Conservation (phyloP, 2,329 filamentous ascomycete genomes). For the Alternaria gaisen region DNA sequence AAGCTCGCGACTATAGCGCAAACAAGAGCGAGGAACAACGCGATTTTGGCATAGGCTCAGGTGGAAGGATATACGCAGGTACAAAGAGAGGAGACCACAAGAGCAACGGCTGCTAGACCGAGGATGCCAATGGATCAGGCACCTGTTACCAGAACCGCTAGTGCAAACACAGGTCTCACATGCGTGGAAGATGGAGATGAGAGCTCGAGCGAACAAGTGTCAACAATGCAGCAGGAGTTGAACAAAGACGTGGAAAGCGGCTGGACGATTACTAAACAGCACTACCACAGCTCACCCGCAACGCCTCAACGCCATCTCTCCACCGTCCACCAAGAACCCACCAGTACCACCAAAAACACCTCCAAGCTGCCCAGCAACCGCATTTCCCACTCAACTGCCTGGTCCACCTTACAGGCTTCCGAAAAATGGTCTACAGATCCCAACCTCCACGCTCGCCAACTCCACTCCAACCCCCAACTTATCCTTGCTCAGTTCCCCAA, state of each 20-base stretch:
- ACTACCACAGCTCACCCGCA: background rate
- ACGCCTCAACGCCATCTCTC: background rate
- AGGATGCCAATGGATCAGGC: background rate
- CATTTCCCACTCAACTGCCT: background rate
- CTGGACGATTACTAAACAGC: background rate
- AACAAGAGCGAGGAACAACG: background rate
- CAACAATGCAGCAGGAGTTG: too few species aligned
- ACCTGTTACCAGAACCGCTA: too few species aligned
- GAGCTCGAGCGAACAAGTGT: too few species aligned
- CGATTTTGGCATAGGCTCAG: background rate
- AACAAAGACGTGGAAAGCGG: background rate
- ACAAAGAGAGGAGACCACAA: background rate
- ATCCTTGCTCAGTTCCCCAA: background rate
- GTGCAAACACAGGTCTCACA: too few species aligned
- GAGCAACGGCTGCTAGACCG: background rate
- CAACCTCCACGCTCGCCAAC: slow-evolving; percentile 7
- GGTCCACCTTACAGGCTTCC: rapidly evolving
- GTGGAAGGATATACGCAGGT: too few species aligned
- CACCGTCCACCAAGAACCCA: too few species aligned
- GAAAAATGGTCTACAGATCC: background rate
- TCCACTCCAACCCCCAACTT: background rate
- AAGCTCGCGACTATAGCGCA: background rate
- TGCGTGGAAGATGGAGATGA: too few species aligned
- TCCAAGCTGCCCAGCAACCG: background rate
- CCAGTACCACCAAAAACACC: background rate